Conservation (phyloP, 129 eudicot species). For the Tanacetum coccineum region DNA sequence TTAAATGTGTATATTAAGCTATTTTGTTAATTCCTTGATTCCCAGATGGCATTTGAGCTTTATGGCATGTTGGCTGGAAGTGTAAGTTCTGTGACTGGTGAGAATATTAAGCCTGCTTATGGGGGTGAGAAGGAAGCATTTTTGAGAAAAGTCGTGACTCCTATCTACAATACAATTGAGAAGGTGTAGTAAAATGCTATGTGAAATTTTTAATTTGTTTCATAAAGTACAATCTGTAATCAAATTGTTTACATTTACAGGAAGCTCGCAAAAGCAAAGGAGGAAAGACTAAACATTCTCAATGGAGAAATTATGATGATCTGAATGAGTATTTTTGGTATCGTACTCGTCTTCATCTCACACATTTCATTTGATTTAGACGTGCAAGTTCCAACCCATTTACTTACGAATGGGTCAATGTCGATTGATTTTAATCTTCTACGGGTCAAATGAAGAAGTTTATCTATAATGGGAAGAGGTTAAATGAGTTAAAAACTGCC, state of each 20-base stretch:
- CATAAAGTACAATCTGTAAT: conserved; percentile 11
- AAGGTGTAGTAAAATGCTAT: conserved; percentile 38
- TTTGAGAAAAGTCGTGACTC: conserved; percentile 76
- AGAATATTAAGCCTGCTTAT: conserved; percentile 80
- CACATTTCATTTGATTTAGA: background rate
- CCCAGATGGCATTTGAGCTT: conserved; percentile 92
- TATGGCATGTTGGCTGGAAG: conserved; percentile 89
- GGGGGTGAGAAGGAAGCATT: conserved; percentile 95
- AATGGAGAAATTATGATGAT: conserved; percentile 96
- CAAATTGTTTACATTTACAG: conserved; percentile 30
- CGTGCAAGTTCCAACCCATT: background rate
- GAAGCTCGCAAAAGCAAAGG: conserved; percentile 70
- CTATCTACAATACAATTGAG: conserved; percentile 73
- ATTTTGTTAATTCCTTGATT: background rate
- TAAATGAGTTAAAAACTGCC: background rate
- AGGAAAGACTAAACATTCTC: conserved; percentile 73
- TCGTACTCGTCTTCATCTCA: background rate
- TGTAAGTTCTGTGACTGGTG: conserved; percentile 78
- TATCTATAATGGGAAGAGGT: too few species aligned
- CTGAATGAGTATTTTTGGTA: conserved; percentile 95
- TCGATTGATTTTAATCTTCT: too few species aligned
- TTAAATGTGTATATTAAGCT: background rate
- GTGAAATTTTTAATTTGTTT: background rate
- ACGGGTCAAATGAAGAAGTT: too few species aligned
- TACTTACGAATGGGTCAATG: background rate